Evolutionary conservation across 352 stramenopile species (phyloP), one percentile per base, ranked within the genome.

Genomic region (Saprolegnia diclina): DNA sequence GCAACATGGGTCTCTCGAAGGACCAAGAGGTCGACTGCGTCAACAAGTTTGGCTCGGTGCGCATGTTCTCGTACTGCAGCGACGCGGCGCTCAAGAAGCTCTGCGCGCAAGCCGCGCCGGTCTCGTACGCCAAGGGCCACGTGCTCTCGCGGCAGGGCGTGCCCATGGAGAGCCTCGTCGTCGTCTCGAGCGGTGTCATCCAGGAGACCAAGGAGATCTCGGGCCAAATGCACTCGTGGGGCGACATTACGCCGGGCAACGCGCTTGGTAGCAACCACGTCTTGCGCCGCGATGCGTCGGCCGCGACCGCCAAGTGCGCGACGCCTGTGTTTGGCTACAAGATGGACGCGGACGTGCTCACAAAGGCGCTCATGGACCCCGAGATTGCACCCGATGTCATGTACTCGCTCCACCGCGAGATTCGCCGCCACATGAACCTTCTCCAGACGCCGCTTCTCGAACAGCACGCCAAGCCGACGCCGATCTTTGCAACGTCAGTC

Each of bases 401-500:
- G 73, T 79, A 90, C 63, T 91, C 80, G 42, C 76, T 96, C 32
- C 92, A 79, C 72, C 93, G 94, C 71, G 87, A 96, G 77, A 93
- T 95, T 64, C 85, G 89, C 18, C 86, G 83, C 24, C 88, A 96
- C 71, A 88, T 87, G 9, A 87, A 83, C 64, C 76, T 94, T 64
- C 77, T 95, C 76, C 78, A 89, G 69, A 97, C 89, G 71, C 91
- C 91, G 45, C 79, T 97, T 63, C 79, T 97, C 40, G 88, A 97
- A 76, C 91, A 96, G 79, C 84, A 94, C 68, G 82, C 88, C 63
- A 93, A 96, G 77, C 83, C 87, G 42, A 94, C 90, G 64, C 92
- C 91, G 40, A 90, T 95, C 69, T 90, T 95, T 65, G 89, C 89
- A 45, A 95, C 93, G 10, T 96, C 89, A 1, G 90, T 96, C 65